phyloP scores from a whole-genome alignment of 176 grass and related monocot species.

The Carex scoparia region DNA sequence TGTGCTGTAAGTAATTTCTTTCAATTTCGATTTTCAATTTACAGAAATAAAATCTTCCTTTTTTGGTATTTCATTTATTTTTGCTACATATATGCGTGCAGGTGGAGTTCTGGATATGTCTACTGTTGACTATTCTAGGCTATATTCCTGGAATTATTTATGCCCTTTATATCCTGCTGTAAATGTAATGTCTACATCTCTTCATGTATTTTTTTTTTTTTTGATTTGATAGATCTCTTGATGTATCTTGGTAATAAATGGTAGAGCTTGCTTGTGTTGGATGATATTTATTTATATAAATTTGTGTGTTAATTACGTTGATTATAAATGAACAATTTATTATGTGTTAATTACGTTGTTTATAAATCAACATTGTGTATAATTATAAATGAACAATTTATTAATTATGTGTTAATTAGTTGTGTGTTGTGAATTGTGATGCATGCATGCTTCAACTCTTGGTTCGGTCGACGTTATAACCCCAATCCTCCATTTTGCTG shows the following conservation, averaged over 20 bases:
- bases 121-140: conserved; percentile 65
- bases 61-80: not conserved
- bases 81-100: not conserved
- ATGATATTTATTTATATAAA: too few relatives aligned
- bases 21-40: not conserved
- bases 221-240: not conserved
- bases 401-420: too few relatives aligned
- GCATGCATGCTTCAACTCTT: too few relatives aligned
- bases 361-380: not conserved
- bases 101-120: conserved; percentile 73
- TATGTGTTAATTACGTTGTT: not conserved
- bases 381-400: not conserved
- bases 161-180: conserved; percentile 59
- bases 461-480: too few relatives aligned
- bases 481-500: too few relatives aligned
- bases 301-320: too few relatives aligned
- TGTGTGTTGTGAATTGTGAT: too few relatives aligned
- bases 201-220: not conserved
- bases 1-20: conserved; percentile 45
- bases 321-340: not conserved
- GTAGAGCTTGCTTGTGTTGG: too few relatives aligned
- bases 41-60: not conserved
- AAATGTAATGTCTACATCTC: conserved; percentile 21
- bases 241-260: not conserved
- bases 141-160: conserved; percentile 79